Base-by-base conservation (phyloP, 1,284 basidiomycete genomes). In the Microstroma glucosiphilum region DNA sequence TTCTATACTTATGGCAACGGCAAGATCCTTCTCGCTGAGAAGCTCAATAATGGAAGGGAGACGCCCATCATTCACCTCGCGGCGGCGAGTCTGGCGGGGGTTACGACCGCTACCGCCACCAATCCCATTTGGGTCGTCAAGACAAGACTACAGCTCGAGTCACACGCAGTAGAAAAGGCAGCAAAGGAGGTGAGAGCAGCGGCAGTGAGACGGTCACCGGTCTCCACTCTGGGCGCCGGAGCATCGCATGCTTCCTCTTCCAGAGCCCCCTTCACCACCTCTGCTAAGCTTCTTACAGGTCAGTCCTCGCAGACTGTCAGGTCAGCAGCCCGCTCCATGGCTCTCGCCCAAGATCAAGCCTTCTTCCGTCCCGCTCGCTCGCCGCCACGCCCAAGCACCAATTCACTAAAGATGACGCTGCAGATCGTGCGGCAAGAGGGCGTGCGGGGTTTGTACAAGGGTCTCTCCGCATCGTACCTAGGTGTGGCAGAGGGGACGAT, bases 91-190 rank as follows among this genome's bases (percentile, higher is more conserved):
- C 77, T 87, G 4, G 94, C 94, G 0, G 84, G 83, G 71, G 82
- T 97, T 67, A 83, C 85, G 37, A 98, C 94, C 0, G 86, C 92
- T 0, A 89, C 91, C 0, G 90, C 87, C 11, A 97, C 94, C 17
- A 97, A 97, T 79, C 94, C 94, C 0, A 96, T 98, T 54, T 98
- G 94, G 94, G 93, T 98, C 46, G 90, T 98, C 69, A 97, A 97
- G 81, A 98, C 94, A 42, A 87, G 94, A 1, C 77, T 97, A 58
- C 94, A 98, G 79, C 86, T 93, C 37, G 78, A 80, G 58, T 70
- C 72, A 53, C 67, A 64, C 53, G 59, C 40, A 26, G 41, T 11
- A n/a, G 43, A 61, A 17, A 13, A 43, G 41, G 43, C 46, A 25
- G 46, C 19, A 12, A 30, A 55, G 59, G 40, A 15, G 8, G 40